Percentiles rank a stretch among this genome's conserved stretches.
Evolutionary conservation across 371 early-diverging fungal species (phyloP).

Genomic region (Lichtheimia ramosa): DNA sequence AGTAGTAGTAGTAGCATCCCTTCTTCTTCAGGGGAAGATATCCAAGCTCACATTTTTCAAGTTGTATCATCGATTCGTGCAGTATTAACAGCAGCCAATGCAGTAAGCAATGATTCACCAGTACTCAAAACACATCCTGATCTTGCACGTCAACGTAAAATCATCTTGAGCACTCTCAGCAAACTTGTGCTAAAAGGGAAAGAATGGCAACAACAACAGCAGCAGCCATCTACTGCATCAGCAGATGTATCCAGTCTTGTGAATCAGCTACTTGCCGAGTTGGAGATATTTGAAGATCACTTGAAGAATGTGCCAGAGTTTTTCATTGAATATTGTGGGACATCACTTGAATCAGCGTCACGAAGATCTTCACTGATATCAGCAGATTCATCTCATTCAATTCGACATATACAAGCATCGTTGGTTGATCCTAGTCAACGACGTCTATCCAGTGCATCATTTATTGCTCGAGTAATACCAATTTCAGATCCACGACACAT

Average conservation of each 20-base stretch:
- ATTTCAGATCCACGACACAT: constrained; percentile 27
- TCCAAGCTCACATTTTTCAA: constrained; percentile 26
- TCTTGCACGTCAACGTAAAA: constrained; percentile 38
- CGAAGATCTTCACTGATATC: constrained; percentile 10
- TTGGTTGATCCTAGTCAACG: constrained; percentile 3
- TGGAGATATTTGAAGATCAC: constrained; percentile 30
- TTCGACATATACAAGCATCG: neutral
- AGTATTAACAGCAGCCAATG: constrained; percentile 38
- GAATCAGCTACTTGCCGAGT: constrained; percentile 31
- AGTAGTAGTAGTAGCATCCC: neutral
- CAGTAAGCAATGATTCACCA: constrained; percentile 42
- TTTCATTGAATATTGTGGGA: neutral
- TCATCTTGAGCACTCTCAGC: constrained; percentile 33
- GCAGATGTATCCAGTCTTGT: constrained; percentile 18
- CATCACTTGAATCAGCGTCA: constrained; percentile 1
- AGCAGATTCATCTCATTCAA: neutral
- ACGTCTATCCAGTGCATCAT: constrained; percentile 25
- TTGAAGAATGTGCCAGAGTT: constrained; percentile 12
- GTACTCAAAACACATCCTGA: constrained; percentile 39
- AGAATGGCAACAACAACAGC: constrained; percentile 14
- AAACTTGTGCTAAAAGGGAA: constrained; percentile 46
- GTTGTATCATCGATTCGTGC: constrained; percentile 42
- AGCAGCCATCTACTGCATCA: constrained; percentile 7
- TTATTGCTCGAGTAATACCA: constrained; percentile 27
- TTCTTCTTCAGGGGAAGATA: constrained; percentile 4